Base-by-base conservation (phyloP, 371 early-diverging fungal species). In the Mucor racemosus region DNA sequence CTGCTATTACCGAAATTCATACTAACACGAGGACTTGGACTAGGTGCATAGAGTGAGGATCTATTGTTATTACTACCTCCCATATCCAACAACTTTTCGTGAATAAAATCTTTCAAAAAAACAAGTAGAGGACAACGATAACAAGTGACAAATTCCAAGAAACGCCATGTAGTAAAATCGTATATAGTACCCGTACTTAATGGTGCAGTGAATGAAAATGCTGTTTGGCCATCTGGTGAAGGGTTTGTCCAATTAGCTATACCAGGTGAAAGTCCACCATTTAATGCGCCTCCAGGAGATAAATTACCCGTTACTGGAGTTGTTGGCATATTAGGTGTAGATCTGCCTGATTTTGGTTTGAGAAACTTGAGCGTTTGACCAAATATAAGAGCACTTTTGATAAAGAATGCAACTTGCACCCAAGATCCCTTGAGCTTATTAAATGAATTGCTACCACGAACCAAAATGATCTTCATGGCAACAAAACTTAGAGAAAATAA, bases 121-220 rank as follows among this genome's bases (percentile, higher is more conserved):
- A 84, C 64, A 53, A 78, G 67, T n/a, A 88, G 55, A 0, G 88
- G 88, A 6, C 76, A 75, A 31, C 82, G 81, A 50, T 79, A 84
- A 44, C 73, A 78, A 6, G 81, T 63, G 6, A 81, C 74, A 55
- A 85, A 85, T 56, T 88, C 88, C 8, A 86, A 72, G 56, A 88
- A 84, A 2, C 84, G 74, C 88, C 88, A 88, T 0, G 82, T 72
- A 1, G 86, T 77, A 61, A 77, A 88, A 2, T 85, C 86, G 50
- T 84, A 82, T 5, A 77, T 62, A 4, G 76, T 69, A 5, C 62
- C 62, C 0, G 48, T 59, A 6, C 62, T 56, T 6, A 68, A 36
- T 0, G 68, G 58, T n/a, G 76, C 64, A 26, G 44, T 59, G 14
- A 61, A 61, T 7, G 71, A 64, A 48, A 74, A 59, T 19, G 62